phyloP scores from a whole-genome alignment of 208 protist genomes.

The Phytomonas francai region DNA sequence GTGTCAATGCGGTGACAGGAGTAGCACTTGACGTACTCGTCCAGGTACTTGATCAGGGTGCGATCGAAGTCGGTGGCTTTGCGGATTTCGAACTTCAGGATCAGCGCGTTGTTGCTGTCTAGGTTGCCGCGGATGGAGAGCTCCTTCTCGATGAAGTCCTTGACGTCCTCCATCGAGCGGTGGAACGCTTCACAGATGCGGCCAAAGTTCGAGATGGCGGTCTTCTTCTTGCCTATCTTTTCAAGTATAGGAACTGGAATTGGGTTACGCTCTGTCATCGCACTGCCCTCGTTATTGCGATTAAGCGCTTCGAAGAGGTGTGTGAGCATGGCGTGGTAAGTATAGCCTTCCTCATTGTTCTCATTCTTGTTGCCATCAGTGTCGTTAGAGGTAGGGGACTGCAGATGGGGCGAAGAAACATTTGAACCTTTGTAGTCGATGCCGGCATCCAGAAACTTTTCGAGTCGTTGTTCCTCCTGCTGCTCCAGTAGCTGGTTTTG shows the following conservation, averaged over 20 bases:
- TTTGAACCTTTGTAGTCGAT: slow-evolving; percentile 1
- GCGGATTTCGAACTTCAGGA: slow-evolving; percentile 85
- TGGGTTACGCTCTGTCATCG: slow-evolving; percentile 62
- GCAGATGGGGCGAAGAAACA: background rate
- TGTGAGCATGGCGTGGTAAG: slow-evolving; percentile 64
- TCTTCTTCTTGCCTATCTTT: slow-evolving; percentile 89
- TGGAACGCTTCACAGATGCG: slow-evolving; percentile 85
- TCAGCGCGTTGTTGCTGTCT: slow-evolving; percentile 79
- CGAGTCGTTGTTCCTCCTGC: slow-evolving; percentile 32
- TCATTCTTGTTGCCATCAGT: background rate
- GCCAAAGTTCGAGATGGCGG: slow-evolving; percentile 86
- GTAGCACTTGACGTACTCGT: slow-evolving; percentile 89
- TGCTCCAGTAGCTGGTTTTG: slow-evolving; percentile 17
- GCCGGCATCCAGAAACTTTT: slow-evolving; percentile 48
- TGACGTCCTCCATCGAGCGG: slow-evolving; percentile 79
- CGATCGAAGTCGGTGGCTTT: slow-evolving; percentile 74
- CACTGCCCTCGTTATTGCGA: slow-evolving; percentile 57
- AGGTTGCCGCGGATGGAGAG: slow-evolving; percentile 80
- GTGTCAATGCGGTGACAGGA: slow-evolving; percentile 87
- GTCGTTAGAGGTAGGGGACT: slow-evolving; percentile 15
- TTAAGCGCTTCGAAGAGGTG: slow-evolving; percentile 59
- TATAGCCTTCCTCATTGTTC: slow-evolving; percentile 38
- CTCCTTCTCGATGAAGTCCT: slow-evolving; percentile 89
- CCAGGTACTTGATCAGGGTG: slow-evolving; percentile 80
- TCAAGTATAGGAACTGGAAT: slow-evolving; percentile 77